These are phyloP conservation scores for Gastrolobium villosum DNA, from an alignment of 306 rosid genomes.

Conservation along the genomic window DNA sequence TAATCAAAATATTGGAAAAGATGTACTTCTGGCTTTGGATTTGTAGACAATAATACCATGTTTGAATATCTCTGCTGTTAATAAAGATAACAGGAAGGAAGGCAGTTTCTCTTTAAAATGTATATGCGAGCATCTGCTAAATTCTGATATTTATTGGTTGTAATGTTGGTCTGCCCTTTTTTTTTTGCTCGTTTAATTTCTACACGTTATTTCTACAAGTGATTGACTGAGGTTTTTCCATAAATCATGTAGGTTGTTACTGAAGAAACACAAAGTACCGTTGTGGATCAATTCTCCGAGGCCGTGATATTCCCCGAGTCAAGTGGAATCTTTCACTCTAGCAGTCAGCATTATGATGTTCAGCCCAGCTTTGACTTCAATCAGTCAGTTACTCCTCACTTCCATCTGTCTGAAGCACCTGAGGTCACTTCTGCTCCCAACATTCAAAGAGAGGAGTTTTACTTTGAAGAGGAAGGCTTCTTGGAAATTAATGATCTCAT, in stretches of 20 bases:
- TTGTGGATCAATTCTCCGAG: constrained; percentile 55
- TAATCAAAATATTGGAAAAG: constrained; percentile 6
- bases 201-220: constrained; percentile 4
- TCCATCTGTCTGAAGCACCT: constrained; percentile 51
- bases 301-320: constrained; percentile 48
- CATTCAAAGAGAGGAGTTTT: constrained; percentile 47
- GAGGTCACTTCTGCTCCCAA: constrained; percentile 63
- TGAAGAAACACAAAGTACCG: constrained; percentile 62
- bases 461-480: constrained; percentile 67
- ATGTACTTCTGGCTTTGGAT: not conserved
- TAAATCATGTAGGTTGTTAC: constrained; percentile 59
- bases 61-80: not conserved
- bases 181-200: not conserved
- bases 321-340: constrained; percentile 8
- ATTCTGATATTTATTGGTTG: not conserved
- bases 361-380: constrained; percentile 58
- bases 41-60: not conserved
- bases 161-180: constrained; percentile 3
- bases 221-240: constrained; percentile 23
- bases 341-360: constrained; percentile 55
- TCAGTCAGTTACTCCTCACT: constrained; percentile 54
- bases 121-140: not conserved
- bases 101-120: not conserved
- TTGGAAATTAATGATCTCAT: constrained; percentile 88
- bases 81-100: constrained; percentile 9